Evolutionary conservation across 805 yeast species (phyloP).

Genomic region (Yarrowia bubula): DNA sequence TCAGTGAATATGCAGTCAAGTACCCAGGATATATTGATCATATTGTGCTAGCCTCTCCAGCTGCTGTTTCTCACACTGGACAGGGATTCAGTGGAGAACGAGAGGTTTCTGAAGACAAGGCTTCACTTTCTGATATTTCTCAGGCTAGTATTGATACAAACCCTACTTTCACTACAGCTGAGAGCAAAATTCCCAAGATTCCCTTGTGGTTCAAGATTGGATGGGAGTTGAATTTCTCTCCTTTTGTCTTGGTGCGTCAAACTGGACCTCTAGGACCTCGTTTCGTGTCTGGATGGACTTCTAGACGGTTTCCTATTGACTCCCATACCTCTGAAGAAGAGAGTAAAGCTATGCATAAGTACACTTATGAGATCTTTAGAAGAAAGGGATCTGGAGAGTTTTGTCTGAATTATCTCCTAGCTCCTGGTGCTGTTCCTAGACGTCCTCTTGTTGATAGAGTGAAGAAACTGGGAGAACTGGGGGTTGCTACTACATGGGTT

Average conservation of each 20-base stretch:
- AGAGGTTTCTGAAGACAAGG: constrained; percentile 6
- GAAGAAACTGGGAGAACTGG: constrained; percentile 42
- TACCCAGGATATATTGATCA: constrained; percentile 61
- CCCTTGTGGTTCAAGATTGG: constrained; percentile 76
- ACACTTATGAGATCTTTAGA: constrained; percentile 80
- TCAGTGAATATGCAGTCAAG: constrained; percentile 61
- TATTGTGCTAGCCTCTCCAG: constrained; percentile 82
- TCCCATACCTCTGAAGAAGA: constrained; percentile 51
- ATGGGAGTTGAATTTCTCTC: constrained; percentile 87
- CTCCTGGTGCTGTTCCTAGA: constrained; percentile 90
- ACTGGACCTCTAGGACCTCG: constrained; percentile 82
- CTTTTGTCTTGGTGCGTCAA: constrained; percentile 74
- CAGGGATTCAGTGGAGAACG: constrained; percentile 34
- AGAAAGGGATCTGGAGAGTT: constrained; percentile 92
- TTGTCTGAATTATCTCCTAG: constrained; percentile 74
- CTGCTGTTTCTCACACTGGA: constrained; percentile 63
- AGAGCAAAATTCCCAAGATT: constrained; percentile 42
- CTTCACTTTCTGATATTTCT: constrained; percentile 27
- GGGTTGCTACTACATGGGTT: constrained; percentile 72
- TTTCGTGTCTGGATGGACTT: constrained; percentile 86
- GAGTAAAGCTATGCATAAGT: constrained; percentile 61
- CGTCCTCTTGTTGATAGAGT: constrained; percentile 61
- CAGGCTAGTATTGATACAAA: constrained; percentile 20
- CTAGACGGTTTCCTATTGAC: constrained; percentile 56
- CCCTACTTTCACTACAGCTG: constrained; percentile 24